These are phyloP conservation scores for Neurospora sp. DNA, from an alignment of 2,329 filamentous ascomycete species.

Conservation along the genomic window DNA sequence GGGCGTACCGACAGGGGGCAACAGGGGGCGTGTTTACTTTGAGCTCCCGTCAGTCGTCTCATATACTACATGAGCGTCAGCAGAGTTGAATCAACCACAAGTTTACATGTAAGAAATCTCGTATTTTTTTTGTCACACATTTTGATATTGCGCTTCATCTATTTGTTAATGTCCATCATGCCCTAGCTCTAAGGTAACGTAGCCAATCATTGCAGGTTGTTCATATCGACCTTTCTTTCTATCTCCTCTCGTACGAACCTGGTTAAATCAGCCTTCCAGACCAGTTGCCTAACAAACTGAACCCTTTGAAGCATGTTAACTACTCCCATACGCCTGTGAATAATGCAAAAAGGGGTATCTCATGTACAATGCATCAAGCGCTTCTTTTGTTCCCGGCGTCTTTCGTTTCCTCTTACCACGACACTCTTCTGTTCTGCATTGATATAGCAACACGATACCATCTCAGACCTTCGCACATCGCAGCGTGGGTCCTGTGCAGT, in stretches of 20 bases:
- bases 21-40: neutral
- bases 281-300: neutral
- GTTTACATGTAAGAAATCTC: neutral
- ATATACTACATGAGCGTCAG: neutral
- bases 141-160: neutral
- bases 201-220: neutral
- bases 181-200: neutral
- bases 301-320: neutral
- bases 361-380: neutral
- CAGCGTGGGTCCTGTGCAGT: neutral
- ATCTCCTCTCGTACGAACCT: neutral
- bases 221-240: neutral
- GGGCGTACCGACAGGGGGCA: neutral
- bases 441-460: neutral
- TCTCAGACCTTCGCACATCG: neutral
- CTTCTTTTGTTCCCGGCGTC: neutral
- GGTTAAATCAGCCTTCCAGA: neutral
- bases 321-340: slow-evolving; percentile 5
- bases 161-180: neutral
- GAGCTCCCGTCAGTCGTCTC: neutral
- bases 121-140: too few relatives aligned
- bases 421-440: neutral
- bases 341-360: slow-evolving; percentile 13
- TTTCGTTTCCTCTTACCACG: neutral
- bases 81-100: neutral